Base-by-base conservation (phyloP, 495 filamentous ascomycete genomes). In the Oidiodendron maius region DNA sequence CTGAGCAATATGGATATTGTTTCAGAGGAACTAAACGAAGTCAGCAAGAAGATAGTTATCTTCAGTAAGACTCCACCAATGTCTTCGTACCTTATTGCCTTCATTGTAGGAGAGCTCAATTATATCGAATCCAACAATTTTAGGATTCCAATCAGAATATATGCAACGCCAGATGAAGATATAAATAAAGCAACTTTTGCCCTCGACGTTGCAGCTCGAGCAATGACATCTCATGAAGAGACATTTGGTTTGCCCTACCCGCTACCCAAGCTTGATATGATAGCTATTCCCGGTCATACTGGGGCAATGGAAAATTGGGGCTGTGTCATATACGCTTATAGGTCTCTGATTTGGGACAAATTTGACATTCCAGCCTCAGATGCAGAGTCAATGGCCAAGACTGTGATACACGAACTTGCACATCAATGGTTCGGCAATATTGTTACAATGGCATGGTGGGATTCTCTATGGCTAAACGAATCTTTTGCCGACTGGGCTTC, bases 291-390 rank as follows among this genome's bases (percentile, higher is more conserved):
- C 20, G 91, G 97, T 64, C 48, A 47, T 41, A 75, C 76, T 18
- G 93, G 90, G 18, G 93, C 93, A 43, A 98, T 98, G 93, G 93
- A 98, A 77, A 98, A 98, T 68, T 98, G 93, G 93, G 93, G 93
- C 60, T 68, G 97, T 47, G 82, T 98, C 51, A 98, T 91, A 16
- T 97, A 96, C 71, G 82, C 91, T 48, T 83, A 91, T 18, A 89
- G 96, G 23, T 91, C 95, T 64, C 62, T 97, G 48, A 78, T 98
- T 54, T 78, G 95, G 51, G 91, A 98, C n/a, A 32, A 84, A 97
- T 57, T 91, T 93, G 40, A 89, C 96, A 62, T 85, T 89, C 34
- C 93, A 96, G 16, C 89, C 94, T 74, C 93, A 98, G 93, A 97
- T 63, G 71, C 96, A 67, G 85, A 95, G 72, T 82, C 89, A 22